Conservation (phyloP, 2,329 filamentous ascomycete genomes). For the Fusarium circinatum region DNA sequence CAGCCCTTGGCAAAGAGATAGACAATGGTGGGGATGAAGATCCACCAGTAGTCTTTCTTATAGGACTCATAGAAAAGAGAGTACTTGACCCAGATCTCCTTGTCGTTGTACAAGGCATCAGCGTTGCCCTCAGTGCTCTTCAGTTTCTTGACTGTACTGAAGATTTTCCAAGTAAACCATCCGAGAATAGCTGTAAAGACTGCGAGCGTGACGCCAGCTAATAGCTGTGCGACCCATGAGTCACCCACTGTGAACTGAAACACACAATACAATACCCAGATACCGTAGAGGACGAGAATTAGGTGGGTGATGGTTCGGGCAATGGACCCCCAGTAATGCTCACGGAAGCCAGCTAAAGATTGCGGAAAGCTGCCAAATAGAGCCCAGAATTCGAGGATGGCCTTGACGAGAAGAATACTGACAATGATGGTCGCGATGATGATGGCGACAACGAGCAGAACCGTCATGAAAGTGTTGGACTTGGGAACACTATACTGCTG, state of each 20-base stretch:
- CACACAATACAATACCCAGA: constrained; percentile 95
- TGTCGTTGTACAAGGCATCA: constrained; percentile 83
- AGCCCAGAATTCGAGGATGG: constrained; percentile 90
- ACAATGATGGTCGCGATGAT: constrained; percentile 85
- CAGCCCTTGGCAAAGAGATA: constrained; percentile 93
- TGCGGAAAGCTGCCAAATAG: constrained; percentile 89
- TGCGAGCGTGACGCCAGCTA: constrained; percentile 83
- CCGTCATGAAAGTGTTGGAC: constrained; percentile 95
- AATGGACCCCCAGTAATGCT: constrained; percentile 96
- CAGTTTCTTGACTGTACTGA: constrained; percentile 76
- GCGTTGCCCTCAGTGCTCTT: constrained; percentile 80
- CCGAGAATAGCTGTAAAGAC: constrained; percentile 83
- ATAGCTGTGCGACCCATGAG: constrained; percentile 88
- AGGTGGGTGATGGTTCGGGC: constrained; percentile 89
- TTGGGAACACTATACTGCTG: constrained; percentile 86
- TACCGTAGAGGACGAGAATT: constrained; percentile 89
- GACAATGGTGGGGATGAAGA: constrained; percentile 88
- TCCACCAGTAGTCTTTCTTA: constrained; percentile 95
- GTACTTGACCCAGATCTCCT: constrained; percentile 93
- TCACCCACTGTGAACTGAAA: constrained; percentile 95
- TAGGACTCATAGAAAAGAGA: constrained; percentile 97
- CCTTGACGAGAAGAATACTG: constrained; percentile 88
- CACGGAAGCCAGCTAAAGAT: constrained; percentile 83
- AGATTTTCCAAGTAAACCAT: constrained; percentile 89
- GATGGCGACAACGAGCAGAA: constrained; percentile 88